Percentiles rank a stretch among this genome's conserved stretches.
Conservation (phyloP, 2,329 filamentous ascomycete species). For the Aspergillus niger region DNA sequence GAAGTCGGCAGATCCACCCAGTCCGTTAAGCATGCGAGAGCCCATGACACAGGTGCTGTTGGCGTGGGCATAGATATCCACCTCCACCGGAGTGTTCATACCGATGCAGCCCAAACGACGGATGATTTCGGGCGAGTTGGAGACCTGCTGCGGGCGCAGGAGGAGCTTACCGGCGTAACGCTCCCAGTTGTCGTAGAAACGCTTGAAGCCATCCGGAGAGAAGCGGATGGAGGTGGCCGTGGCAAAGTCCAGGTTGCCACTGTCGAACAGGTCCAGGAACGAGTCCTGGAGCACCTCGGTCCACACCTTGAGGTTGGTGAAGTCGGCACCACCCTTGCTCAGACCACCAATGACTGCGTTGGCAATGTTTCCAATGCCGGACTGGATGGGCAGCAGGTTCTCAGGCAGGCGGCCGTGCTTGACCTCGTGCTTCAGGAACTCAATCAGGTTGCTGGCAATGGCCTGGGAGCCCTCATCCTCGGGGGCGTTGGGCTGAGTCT, state of each 20-base stretch:
- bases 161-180: constrained; percentile 78
- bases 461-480: constrained; percentile 71
- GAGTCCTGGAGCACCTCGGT: constrained; percentile 91
- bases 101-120: constrained; percentile 82
- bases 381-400: constrained; percentile 79
- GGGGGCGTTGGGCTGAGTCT: constrained; percentile 71
- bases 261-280: constrained; percentile 90
- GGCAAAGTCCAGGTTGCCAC: constrained; percentile 82
- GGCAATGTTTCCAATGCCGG: constrained; percentile 89
- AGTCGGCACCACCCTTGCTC: constrained; percentile 70
- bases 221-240: constrained; percentile 89
- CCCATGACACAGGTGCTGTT: constrained; percentile 91
- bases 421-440: constrained; percentile 85
- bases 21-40: constrained; percentile 81
- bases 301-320: constrained; percentile 88
- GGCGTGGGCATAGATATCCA: constrained; percentile 92
- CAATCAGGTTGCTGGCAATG: constrained; percentile 79
- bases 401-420: constrained; percentile 72
- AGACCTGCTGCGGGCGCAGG: constrained; percentile 82
- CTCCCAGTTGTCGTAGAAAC: constrained; percentile 87
- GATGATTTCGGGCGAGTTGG: constrained; percentile 89
- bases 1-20: constrained; percentile 82
- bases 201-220: constrained; percentile 85
- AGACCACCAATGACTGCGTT: constrained; percentile 88
- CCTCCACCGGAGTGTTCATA: constrained; percentile 94